These are phyloP conservation scores for Phenoliferia sp. DNA, from an alignment of 1,284 basidiomycete species.

Conservation along the genomic window DNA sequence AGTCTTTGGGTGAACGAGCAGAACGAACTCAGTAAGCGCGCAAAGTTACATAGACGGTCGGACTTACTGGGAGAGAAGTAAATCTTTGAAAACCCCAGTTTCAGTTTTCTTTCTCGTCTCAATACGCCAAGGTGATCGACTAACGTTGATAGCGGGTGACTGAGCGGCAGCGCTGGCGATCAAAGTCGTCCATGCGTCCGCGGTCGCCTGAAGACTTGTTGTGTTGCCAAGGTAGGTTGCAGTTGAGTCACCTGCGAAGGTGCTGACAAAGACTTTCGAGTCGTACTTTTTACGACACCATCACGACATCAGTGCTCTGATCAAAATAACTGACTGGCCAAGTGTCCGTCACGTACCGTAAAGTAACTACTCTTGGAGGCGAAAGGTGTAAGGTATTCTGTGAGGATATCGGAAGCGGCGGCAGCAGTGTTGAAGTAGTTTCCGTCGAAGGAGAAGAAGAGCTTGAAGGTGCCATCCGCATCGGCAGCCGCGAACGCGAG, in stretches of 20 bases:
- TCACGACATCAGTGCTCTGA: too few species aligned
- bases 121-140: not conserved
- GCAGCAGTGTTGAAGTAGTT: constrained; percentile 12
- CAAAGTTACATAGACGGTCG: not conserved
- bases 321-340: too few species aligned
- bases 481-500: not conserved
- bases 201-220: not conserved
- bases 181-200: not conserved
- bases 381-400: constrained; percentile 6
- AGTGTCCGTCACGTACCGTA: not conserved
- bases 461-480: not conserved
- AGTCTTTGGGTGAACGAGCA: not conserved
- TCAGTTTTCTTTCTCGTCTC: not conserved
- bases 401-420: constrained; percentile 2
- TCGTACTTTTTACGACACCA: not conserved
- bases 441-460: not conserved
- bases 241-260: not conserved
- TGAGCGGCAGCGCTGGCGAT: not conserved
- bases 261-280: not conserved
- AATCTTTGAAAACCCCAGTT: not conserved
- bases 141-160: not conserved
- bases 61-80: not conserved
- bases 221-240: not conserved
- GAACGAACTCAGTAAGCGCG: not conserved
- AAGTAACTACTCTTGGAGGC: not conserved